Percentiles rank a stretch among this genome's conserved stretches.
Conservation (phyloP, 2,329 filamentous ascomycete species). For the Arthrobotrys iridis region DNA sequence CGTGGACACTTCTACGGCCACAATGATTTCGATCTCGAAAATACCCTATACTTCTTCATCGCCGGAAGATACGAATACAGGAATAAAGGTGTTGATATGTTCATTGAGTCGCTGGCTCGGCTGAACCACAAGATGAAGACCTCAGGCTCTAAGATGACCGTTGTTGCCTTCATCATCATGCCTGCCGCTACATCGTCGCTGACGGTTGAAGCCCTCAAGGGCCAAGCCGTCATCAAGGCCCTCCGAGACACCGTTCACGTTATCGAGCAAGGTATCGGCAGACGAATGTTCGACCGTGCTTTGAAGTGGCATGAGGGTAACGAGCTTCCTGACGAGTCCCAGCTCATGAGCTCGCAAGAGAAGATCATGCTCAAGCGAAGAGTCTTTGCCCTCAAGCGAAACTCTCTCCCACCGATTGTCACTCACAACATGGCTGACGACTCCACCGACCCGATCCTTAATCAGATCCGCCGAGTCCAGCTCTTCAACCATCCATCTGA, state of each 20-base stretch:
- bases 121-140: constrained; percentile 92
- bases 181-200: constrained; percentile 94
- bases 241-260: constrained; percentile 90
- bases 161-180: constrained; percentile 99
- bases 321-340: constrained; percentile 93
- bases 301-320: constrained; percentile 96
- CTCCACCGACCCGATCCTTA: constrained; percentile 88
- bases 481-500: constrained; percentile 96
- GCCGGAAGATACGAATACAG: constrained; percentile 96
- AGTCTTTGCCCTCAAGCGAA: constrained; percentile 95
- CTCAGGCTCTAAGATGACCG: constrained; percentile 85
- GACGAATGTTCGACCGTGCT: constrained; percentile 92
- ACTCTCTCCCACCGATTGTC: constrained; percentile 89
- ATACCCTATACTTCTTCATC: constrained; percentile 97
- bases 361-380: constrained; percentile 89
- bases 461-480: constrained; percentile 94
- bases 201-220: constrained; percentile 93
- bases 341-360: constrained; percentile 89
- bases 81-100: constrained; percentile 99
- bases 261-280: constrained; percentile 91
- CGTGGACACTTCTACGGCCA: constrained; percentile 98
- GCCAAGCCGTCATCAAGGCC: constrained; percentile 96
- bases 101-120: constrained; percentile 93
- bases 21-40: constrained; percentile 95
- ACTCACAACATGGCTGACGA: constrained; percentile 99